Base-by-base conservation (phyloP, 179 eudicot species). In the Nepenthes alata region DNA sequence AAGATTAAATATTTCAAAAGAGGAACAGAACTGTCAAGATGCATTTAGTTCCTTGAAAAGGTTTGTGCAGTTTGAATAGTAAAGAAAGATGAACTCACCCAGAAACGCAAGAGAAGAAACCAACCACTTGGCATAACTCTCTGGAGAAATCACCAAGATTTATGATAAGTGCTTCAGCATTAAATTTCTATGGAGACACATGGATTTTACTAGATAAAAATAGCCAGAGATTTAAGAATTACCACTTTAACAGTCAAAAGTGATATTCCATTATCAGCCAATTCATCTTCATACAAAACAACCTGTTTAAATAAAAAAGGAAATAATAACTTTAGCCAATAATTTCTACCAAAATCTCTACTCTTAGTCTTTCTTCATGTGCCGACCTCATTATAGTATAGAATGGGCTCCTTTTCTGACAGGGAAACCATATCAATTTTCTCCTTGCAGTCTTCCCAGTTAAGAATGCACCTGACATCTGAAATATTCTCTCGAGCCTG, bases 221-320 rank as follows among this genome's bases (percentile, higher is more conserved):
- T 3, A 47, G 50, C 50, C 50, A 50, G 3, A 50, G n/a, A 50
- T 35, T 56, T 13, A 48, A 58, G 39, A 35, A 57, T 78, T 88
- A 91, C 96, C 88, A 91, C 95, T 91, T 91, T 91, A 13, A 80
- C 95, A n/a, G 91, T 85, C 71, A 88, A 78, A 66, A 88, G 85
- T 51, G 96, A 88, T 59, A 80, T 79, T 57, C 98, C 96, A 66
- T 72, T 87, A 72, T 85, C 96, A 57, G 86, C 86, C 74, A 89
- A 75, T 75, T 93, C 98, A 80, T 93, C 97, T 78, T 93, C 97
- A 76, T 93, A 89, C 70, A 93, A 76, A 69, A 93, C 74, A 47
- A 89, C 89, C 95, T 91, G 80, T 61, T 50, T 51, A 70, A 8
- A 59, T 53, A 48, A 7, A 54, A 71, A 47, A 48, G 37, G 36